phyloP scores from a whole-genome alignment of 345 rosid genomes.

The Brassica juncea region DNA sequence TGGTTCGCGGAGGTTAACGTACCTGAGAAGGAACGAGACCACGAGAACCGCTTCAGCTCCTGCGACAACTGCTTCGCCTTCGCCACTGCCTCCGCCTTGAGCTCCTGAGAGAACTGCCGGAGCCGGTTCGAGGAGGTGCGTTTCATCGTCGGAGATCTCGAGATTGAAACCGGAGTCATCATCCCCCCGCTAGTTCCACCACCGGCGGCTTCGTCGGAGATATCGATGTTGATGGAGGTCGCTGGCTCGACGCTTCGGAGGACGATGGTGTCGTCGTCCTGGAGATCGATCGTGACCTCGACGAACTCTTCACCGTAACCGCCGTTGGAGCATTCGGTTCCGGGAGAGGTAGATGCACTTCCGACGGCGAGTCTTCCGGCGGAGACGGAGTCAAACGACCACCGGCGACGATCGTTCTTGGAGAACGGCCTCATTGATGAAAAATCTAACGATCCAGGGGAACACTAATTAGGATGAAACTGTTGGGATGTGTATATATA shows the following conservation, averaged over 20 bases:
- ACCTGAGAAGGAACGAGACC: conserved; percentile 61
- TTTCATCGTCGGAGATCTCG: conserved; percentile 72
- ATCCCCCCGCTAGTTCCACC: conserved; percentile 12
- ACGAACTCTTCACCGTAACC: conserved; percentile 74
- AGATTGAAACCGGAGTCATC: conserved; percentile 49
- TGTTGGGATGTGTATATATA: conserved; percentile 18
- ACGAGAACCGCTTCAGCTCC: conserved; percentile 74
- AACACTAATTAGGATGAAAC: not conserved
- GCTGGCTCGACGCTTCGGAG: conserved; percentile 97
- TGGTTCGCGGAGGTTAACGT: conserved; percentile 32
- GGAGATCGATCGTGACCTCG: conserved; percentile 91
- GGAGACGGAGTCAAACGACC: conserved; percentile 82
- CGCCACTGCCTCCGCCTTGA: conserved; percentile 91
- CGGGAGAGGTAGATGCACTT: conserved; percentile 60
- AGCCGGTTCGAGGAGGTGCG: conserved; percentile 67
- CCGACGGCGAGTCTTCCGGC: conserved; percentile 41
- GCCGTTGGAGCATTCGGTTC: conserved; percentile 46
- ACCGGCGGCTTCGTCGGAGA: conserved; percentile 38
- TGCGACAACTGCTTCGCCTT: conserved; percentile 87
- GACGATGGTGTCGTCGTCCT: conserved; percentile 84
- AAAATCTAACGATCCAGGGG: not conserved
- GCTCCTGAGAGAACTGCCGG: conserved; percentile 85
- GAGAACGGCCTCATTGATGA: conserved; percentile 54
- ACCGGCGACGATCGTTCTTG: conserved; percentile 76
- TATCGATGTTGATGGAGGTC: conserved; percentile 43